Percentiles rank a stretch among this genome's conserved stretches.
Evolutionary conservation across 352 stramenopile species (phyloP).

Genomic region (Globisporangium apiculatum): DNA sequence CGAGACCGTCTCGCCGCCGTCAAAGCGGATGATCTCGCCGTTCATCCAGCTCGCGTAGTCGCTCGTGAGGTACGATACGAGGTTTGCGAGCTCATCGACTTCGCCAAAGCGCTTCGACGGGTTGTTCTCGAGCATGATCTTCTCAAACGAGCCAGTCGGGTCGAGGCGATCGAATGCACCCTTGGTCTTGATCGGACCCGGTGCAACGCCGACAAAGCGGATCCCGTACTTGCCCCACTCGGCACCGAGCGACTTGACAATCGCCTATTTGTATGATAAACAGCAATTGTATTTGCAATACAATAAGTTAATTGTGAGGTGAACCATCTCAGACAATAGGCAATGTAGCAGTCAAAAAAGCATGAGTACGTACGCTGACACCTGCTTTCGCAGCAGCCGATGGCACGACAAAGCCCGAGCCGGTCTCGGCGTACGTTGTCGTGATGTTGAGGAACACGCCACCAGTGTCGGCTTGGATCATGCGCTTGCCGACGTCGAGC

Average conservation of each 20-base stretch:
- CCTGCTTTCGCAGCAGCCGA: conserved; percentile 94
- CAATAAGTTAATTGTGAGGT: too few species aligned
- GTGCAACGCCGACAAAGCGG: conserved; percentile 94
- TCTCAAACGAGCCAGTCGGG: conserved; percentile 56
- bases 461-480: conserved; percentile 65
- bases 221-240: conserved; percentile 96
- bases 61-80: conserved; percentile 69
- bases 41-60: conserved; percentile 82
- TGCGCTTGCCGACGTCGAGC: conserved; percentile 67
- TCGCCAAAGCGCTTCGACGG: conserved; percentile 67
- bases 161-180: conserved; percentile 75
- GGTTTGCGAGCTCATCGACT: conserved; percentile 72
- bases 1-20: conserved; percentile 68
- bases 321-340: neutral
- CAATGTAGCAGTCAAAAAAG: too few species aligned
- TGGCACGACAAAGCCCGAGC: conserved; percentile 93
- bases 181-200: conserved; percentile 91
- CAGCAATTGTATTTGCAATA: too few species aligned
- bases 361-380: conserved; percentile 53
- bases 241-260: conserved; percentile 93
- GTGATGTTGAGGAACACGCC: conserved; percentile 96
- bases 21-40: conserved; percentile 75
- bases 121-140: conserved; percentile 64
- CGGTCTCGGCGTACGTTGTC: conserved; percentile 92
- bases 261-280: conserved; percentile 42